phyloP scores from a whole-genome alignment of 768 basidiomycete genomes.

The Cyathus striatus region DNA sequence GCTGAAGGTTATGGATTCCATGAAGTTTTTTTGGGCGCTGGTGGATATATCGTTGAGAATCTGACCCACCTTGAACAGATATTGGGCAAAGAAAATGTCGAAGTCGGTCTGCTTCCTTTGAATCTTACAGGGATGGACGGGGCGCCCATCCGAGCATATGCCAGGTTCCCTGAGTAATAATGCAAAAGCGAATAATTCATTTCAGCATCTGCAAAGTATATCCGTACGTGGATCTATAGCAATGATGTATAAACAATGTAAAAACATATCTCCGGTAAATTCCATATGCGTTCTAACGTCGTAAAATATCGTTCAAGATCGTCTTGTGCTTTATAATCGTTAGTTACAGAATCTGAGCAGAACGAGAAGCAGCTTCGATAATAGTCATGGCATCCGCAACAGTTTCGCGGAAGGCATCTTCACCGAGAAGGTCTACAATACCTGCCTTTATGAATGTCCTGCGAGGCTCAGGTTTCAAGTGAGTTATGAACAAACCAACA shows the following conservation, averaged over 20 bases:
- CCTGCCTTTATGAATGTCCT: constrained; percentile 46
- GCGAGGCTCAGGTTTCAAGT: constrained; percentile 33
- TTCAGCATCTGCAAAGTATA: neutral
- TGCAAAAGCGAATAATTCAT: neutral
- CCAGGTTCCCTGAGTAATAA: constrained; percentile 19
- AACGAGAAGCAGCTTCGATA: constrained; percentile 21
- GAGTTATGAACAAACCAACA: constrained; percentile 48
- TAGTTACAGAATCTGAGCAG: too few species aligned
- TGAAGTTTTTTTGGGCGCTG: constrained; percentile 51
- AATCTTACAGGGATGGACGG: constrained; percentile 58
- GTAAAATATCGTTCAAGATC: too few species aligned
- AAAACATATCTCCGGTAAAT: too few species aligned
- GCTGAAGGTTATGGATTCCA: constrained; percentile 49
- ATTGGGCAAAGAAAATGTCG: constrained; percentile 11
- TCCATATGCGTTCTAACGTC: too few species aligned
- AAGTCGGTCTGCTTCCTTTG: constrained; percentile 56
- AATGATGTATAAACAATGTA: too few species aligned
- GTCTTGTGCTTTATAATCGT: too few species aligned
- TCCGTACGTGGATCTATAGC: too few species aligned
- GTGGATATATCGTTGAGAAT: constrained; percentile 69
- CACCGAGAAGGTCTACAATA: constrained; percentile 42
- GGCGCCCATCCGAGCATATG: constrained; percentile 69
- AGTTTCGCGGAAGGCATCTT: constrained; percentile 41
- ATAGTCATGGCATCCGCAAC: constrained; percentile 49
- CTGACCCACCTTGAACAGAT: constrained; percentile 48